A percentile compares a stretch with the other conserved stretches of the same genome.
Evolutionary conservation across 805 yeast species (phyloP).

Genomic region (Cyberlindnera lachancei): DNA sequence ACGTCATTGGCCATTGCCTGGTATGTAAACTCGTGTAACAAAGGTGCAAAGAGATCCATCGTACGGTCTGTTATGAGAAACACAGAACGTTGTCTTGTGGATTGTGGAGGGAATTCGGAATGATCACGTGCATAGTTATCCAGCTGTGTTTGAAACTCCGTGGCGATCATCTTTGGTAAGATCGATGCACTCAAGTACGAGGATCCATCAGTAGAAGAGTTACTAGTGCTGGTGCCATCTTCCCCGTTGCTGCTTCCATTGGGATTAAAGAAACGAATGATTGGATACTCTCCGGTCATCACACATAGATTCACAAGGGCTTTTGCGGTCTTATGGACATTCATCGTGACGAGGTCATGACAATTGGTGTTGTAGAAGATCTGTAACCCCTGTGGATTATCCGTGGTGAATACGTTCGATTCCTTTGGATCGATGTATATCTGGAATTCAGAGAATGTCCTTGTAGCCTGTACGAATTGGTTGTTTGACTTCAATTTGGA

Average conservation of each 20-base stretch:
- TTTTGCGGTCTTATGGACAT: constrained; percentile 51
- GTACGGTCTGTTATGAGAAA: constrained; percentile 78
- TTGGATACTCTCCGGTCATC: constrained; percentile 81
- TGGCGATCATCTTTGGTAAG: constrained; percentile 65
- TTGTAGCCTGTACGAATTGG: constrained; percentile 22
- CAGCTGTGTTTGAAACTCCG: constrained; percentile 57
- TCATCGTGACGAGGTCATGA: constrained; percentile 48
- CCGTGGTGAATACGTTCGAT: constrained; percentile 63
- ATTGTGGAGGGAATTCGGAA: constrained; percentile 54
- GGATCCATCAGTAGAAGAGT: constrained; percentile 35
- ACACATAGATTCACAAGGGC: constrained; percentile 68
- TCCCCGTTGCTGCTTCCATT: too few species aligned
- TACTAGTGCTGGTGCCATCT: too few species aligned
- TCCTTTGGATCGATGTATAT: constrained; percentile 61
- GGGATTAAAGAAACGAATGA: constrained; percentile 64
- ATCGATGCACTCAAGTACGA: constrained; percentile 48
- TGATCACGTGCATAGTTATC: constrained; percentile 70
- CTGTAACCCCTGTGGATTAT: constrained; percentile 55
- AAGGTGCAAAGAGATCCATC: constrained; percentile 73
- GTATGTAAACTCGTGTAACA: constrained; percentile 84
- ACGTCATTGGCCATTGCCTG: constrained; percentile 91
- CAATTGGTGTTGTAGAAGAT: constrained; percentile 64
- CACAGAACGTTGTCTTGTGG: constrained; percentile 60
- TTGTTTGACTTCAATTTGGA: constrained; percentile 22
- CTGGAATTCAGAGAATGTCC: constrained; percentile 33